phyloP scores from a whole-genome alignment of 208 protist genomes.

The Strigomonas culicis region DNA sequence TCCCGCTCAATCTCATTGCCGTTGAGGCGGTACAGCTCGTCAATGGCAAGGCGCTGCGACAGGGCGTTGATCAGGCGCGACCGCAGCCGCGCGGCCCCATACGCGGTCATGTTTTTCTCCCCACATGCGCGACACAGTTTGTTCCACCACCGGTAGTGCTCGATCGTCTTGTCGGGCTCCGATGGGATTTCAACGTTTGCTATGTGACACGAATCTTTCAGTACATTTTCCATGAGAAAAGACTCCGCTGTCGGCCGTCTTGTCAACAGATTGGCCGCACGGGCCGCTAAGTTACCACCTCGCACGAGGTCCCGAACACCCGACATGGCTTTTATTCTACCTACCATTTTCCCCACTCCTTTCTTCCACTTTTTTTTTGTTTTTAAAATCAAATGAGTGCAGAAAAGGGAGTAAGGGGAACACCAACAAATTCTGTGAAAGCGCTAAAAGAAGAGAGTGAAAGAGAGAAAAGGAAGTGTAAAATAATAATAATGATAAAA shows the following conservation, averaged over 20 bases:
- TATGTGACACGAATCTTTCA: constrained; percentile 52
- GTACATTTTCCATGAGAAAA: constrained; percentile 56
- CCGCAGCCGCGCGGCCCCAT: constrained; percentile 62
- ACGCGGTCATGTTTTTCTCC: constrained; percentile 58
- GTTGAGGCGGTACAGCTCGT: constrained; percentile 78
- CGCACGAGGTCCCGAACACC: constrained; percentile 70
- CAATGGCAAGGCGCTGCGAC: constrained; percentile 71
- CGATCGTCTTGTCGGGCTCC: constrained; percentile 36
- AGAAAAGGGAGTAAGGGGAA: constrained; percentile 2
- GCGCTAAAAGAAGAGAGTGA: background rate
- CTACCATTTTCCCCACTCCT: constrained; percentile 29
- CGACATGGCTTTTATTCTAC: constrained; percentile 73
- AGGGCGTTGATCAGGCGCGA: constrained; percentile 61
- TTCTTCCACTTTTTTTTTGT: constrained; percentile 2
- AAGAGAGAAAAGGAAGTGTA: background rate
- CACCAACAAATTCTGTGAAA: background rate
- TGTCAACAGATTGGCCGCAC: constrained; percentile 42
- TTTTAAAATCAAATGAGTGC: background rate
- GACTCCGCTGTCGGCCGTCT: constrained; percentile 24
- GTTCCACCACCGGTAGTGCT: constrained; percentile 70
- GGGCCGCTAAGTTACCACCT: constrained; percentile 32
- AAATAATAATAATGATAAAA: background rate
- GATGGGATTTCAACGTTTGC: constrained; percentile 46
- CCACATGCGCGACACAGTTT: constrained; percentile 79
- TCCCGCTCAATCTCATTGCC: constrained; percentile 67